Base-by-base conservation (phyloP, 371 early-diverging fungal genomes). In the Cladochytrium tenue region DNA sequence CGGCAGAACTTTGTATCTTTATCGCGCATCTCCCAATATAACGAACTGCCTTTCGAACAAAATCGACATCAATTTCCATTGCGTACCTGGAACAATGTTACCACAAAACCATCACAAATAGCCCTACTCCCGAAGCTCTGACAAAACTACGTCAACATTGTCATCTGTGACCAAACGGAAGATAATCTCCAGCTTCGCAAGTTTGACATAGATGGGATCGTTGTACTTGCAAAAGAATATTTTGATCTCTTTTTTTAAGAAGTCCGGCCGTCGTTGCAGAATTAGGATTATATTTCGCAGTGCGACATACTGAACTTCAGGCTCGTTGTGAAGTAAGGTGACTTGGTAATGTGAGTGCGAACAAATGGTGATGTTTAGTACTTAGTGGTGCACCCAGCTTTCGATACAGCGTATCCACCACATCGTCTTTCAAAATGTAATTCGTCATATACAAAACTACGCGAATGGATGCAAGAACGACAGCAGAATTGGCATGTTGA, bases 201-300 rank as follows among this genome's bases (percentile, higher is more conserved):
- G 82, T 73, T 97, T 98, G 58, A 98, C 97, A 72, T 96, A 97
- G 67, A 92, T 92, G 25, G 99, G 98, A 77, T 98, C 99, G 75
- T 97, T 95, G 82, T 95, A 98, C 80, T 96, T 97, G 80, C 95
- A 95, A 73, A 97, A 98, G 79, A 98, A 97, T 25, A 95, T 93
- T 32, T 93, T 88, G 67, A 95, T 91, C 75, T 97, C 96, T 66
- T 91, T 89, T 27, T 84, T 87, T 55, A 97, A 78, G 13, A 96
- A 86, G 32, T 93, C 93, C 3, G 96, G 93, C 57, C 92, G 86
- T 74, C 91, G 90, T 78, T 98, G 96, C 32, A 97, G 83, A 52
- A 98, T 91, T n/a, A 98, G 80, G 66, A 89, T 85, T 67, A 96
- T 97, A 78, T 96, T 97, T 52, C 95, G 90, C 63, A 98, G 87